phyloP scores from a whole-genome alignment of 2,329 filamentous ascomycete genomes.

The Fusarium devonianum region DNA sequence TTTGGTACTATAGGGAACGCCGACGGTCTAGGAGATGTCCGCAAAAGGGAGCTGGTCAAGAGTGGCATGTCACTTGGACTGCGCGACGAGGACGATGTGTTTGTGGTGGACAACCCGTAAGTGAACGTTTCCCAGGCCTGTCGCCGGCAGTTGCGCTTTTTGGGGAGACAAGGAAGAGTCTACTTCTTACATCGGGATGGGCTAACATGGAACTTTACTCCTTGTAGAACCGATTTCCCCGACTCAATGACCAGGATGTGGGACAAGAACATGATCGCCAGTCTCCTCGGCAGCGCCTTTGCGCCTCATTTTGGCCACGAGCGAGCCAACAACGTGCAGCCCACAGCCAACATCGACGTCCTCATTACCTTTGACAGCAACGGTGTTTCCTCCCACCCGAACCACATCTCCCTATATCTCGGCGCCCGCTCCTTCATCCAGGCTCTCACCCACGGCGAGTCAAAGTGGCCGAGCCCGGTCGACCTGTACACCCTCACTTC shows the following conservation, averaged over 20 bases:
- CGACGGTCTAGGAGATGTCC: slow-evolving; percentile 82
- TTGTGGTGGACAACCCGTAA: slow-evolving; percentile 81
- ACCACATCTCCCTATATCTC: slow-evolving; percentile 88
- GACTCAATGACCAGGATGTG: slow-evolving; percentile 88
- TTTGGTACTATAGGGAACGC: slow-evolving; percentile 69
- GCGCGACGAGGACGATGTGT: slow-evolving; percentile 76
- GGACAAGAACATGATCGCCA: slow-evolving; percentile 74
- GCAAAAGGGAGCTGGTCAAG: slow-evolving; percentile 83
- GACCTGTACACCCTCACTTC: slow-evolving; percentile 85
- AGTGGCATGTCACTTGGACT: slow-evolving; percentile 81
- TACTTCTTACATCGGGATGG: too few species aligned
- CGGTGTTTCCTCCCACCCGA: slow-evolving; percentile 88
- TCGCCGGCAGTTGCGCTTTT: too few species aligned
- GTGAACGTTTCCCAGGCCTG: too few species aligned
- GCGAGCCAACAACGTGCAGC: slow-evolving; percentile 44
- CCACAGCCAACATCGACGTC: slow-evolving; percentile 71
- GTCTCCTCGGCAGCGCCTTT: slow-evolving; percentile 76
- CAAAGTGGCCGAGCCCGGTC: slow-evolving; percentile 75
- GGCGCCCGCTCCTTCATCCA: slow-evolving; percentile 79
- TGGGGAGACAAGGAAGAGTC: too few species aligned
- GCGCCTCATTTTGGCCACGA: slow-evolving; percentile 65
- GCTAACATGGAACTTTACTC: slow-evolving; percentile 9
- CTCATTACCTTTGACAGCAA: slow-evolving; percentile 88
- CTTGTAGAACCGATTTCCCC: slow-evolving; percentile 68
- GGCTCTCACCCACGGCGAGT: slow-evolving; percentile 67